Conservation (phyloP, 2,329 filamentous ascomycete genomes). For the Arthrobotrys sinensis region DNA sequence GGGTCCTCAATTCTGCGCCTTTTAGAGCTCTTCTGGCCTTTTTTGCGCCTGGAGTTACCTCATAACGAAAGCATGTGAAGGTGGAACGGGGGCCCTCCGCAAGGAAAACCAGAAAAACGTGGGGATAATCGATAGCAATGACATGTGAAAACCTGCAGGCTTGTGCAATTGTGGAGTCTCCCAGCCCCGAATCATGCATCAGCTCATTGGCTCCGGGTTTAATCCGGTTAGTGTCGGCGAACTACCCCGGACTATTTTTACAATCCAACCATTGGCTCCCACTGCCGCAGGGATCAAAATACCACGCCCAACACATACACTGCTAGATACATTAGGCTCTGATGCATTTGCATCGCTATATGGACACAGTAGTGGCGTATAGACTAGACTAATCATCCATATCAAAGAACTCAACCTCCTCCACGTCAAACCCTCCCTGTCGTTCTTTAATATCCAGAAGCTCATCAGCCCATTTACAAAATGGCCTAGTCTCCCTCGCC, state of each 20-base stretch:
- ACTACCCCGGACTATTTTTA: constrained; percentile 47
- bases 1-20: constrained; percentile 29
- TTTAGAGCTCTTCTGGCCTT: constrained; percentile 24
- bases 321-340: too few species aligned
- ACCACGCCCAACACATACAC: constrained; percentile 12
- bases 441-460: constrained; percentile 4
- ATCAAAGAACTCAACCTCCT: constrained; percentile 30
- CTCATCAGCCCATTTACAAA: constrained; percentile 29
- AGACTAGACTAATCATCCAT: constrained; percentile 51
- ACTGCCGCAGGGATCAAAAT: constrained; percentile 28
- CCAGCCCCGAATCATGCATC: constrained; percentile 31
- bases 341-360: too few species aligned
- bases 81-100: not conserved
- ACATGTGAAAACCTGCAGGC: constrained; percentile 53
- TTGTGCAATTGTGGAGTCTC: constrained; percentile 41
- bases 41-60: constrained; percentile 41
- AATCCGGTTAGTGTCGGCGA: constrained; percentile 52
- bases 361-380: not conserved
- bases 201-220: constrained; percentile 43
- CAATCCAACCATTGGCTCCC: constrained; percentile 43
- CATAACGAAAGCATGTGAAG: constrained; percentile 52
- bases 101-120: constrained; percentile 28
- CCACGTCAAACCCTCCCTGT: not conserved
- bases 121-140: constrained; percentile 33
- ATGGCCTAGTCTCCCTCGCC: constrained; percentile 28